Percentiles rank a stretch among this genome's conserved stretches.
These are phyloP conservation scores for Lupinus albus DNA, from an alignment of 306 rosid genomes.

Conservation along the genomic window DNA sequence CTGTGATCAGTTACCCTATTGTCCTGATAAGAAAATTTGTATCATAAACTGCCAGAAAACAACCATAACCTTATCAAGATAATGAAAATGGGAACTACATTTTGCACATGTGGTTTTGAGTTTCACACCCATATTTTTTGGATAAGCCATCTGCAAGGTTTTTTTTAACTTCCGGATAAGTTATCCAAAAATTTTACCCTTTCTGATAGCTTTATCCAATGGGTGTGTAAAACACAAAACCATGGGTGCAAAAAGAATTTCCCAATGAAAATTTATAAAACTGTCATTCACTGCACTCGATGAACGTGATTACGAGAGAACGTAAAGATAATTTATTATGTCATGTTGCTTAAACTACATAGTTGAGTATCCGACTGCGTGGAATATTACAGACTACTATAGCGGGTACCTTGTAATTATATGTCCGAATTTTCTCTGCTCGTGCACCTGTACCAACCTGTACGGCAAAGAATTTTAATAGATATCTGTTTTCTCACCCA, in stretches of 20 bases:
- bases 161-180: no score
- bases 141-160: no score
- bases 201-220: no score
- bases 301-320: conserved; percentile 23
- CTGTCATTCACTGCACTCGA: conserved; percentile 17
- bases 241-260: no score
- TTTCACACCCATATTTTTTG: no score
- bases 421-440: conserved; percentile 91
- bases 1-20: conserved; percentile 94
- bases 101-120: no score
- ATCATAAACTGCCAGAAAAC: conserved; percentile 33
- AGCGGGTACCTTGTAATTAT: conserved; percentile 78
- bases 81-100: not conserved
- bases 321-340: conserved; percentile 5
- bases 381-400: conserved; percentile 33
- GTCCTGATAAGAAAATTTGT: conserved; percentile 56
- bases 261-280: not conserved
- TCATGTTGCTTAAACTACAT: conserved; percentile 15
- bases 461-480: conserved; percentile 25
- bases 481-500: conserved; percentile 6
- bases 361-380: not conserved
- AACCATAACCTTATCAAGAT: conserved; percentile 18
- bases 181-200: no score
- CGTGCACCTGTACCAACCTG: conserved; percentile 99
- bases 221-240: no score